These are phyloP conservation scores for Hygrocybe coccinea DNA, from an alignment of 768 basidiomycete species.

Conservation along the genomic window DNA sequence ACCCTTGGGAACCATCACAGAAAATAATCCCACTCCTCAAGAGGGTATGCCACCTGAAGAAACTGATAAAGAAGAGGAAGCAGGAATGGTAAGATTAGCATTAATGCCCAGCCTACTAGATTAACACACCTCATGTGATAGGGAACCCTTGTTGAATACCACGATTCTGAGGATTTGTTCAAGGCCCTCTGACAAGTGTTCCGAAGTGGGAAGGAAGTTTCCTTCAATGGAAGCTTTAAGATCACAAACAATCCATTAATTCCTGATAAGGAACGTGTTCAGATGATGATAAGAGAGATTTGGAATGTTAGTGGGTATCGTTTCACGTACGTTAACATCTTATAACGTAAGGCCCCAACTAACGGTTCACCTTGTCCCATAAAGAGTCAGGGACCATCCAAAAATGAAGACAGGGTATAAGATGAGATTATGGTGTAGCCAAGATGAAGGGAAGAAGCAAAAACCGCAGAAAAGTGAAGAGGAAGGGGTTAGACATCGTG, in stretches of 20 bases:
- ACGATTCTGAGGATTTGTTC: background rate
- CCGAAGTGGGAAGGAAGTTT: slow-evolving; percentile 13
- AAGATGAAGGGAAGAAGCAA: slow-evolving; percentile 22
- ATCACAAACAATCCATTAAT: slow-evolving; percentile 15
- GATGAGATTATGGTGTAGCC: slow-evolving; percentile 25
- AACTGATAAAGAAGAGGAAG: too few species aligned
- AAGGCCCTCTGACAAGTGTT: background rate
- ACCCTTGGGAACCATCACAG: too few species aligned
- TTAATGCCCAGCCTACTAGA: too few species aligned
- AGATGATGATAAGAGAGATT: slow-evolving; percentile 18
- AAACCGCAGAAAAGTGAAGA: slow-evolving; percentile 15
- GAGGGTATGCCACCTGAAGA: too few species aligned
- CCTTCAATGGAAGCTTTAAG: slow-evolving; percentile 19
- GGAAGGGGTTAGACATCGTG: slow-evolving; percentile 18
- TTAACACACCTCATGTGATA: too few species aligned
- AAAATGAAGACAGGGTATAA: slow-evolving; percentile 16
- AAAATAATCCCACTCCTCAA: too few species aligned
- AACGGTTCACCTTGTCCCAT: too few species aligned
- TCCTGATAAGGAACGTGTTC: slow-evolving; percentile 13
- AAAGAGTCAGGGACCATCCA: slow-evolving; percentile 22
- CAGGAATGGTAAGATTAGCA: too few species aligned
- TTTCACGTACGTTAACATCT: slow-evolving; percentile 27
- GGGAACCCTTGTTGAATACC: background rate
- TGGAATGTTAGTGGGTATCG: slow-evolving; percentile 23
- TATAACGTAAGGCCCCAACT: too few species aligned